Conservation (phyloP, 2,329 filamentous ascomycete species). For the Neoascochyta sp. region DNA sequence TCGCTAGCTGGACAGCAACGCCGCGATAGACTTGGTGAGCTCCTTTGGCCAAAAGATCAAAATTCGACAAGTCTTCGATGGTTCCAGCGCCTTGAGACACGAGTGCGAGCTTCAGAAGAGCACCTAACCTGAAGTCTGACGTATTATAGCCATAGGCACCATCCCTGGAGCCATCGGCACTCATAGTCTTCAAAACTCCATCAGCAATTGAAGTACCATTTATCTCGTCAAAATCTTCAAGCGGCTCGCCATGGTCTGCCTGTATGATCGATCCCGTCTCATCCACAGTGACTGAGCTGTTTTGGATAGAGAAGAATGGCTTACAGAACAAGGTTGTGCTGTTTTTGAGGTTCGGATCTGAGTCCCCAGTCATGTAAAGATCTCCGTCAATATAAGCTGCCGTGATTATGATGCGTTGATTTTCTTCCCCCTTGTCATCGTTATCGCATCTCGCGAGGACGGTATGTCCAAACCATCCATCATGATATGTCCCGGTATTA, state of each 20-base stretch:
- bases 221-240: too few species aligned
- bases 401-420: slow-evolving; percentile 1
- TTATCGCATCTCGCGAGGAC: not conserved
- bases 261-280: not conserved
- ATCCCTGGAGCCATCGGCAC: not conserved
- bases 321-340: slow-evolving; percentile 4
- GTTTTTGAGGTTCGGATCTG: slow-evolving; percentile 1
- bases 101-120: not conserved
- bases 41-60: not conserved
- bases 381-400: slow-evolving; percentile 1
- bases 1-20: slow-evolving; percentile 1
- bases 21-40: slow-evolving; percentile 1
- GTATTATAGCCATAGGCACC: not conserved
- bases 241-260: too few species aligned
- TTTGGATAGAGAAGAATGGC: slow-evolving; percentile 1
- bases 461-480: not conserved
- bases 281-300: not conserved
- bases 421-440: not conserved
- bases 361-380: too few species aligned
- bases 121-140: not conserved
- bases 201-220: not conserved
- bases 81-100: not conserved
- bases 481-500: not conserved
- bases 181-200: not conserved
- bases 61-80: not conserved